These are phyloP conservation scores for Quercus mongolica DNA, from an alignment of 306 rosid species.

Conservation along the genomic window DNA sequence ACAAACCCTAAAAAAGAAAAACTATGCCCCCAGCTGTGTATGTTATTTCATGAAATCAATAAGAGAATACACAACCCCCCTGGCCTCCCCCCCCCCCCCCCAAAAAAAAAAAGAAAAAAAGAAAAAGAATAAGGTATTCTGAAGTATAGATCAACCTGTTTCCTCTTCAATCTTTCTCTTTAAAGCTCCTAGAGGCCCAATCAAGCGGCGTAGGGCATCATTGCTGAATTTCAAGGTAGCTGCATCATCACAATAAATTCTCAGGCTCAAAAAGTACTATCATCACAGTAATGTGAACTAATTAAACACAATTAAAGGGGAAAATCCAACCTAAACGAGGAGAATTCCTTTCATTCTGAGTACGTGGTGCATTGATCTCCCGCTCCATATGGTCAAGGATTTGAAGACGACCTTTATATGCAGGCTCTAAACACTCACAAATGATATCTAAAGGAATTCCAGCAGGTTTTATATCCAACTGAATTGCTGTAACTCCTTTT, in stretches of 20 bases:
- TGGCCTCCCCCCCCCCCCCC: too few species aligned
- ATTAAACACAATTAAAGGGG: background rate
- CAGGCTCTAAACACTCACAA: constrained; percentile 84
- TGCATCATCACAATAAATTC: constrained; percentile 39
- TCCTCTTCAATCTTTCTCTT: constrained; percentile 81
- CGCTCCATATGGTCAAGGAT: constrained; percentile 86
- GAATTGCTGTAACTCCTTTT: constrained; percentile 86
- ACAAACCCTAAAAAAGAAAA: background rate
- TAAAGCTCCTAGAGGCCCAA: constrained; percentile 88
- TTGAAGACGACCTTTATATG: constrained; percentile 82
- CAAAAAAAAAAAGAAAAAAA: too few species aligned
- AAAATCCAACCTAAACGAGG: constrained; percentile 69
- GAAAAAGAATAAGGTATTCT: background rate
- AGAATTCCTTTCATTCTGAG: constrained; percentile 47
- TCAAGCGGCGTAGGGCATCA: constrained; percentile 71
- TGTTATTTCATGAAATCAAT: background rate
- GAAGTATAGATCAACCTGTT: constrained; percentile 56
- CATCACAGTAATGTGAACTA: constrained; percentile 7
- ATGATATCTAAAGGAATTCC: constrained; percentile 92
- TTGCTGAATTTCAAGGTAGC: constrained; percentile 81
- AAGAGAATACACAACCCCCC: too few species aligned
- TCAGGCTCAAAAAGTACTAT: constrained; percentile 17
- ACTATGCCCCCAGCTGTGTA: background rate
- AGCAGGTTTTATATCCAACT: constrained; percentile 94
- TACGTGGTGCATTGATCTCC: constrained; percentile 69